Percentiles rank a stretch among this genome's conserved stretches.
Evolutionary conservation across 208 protist species (phyloP).

Genomic region (Trypanosoma cruzi): DNA sequence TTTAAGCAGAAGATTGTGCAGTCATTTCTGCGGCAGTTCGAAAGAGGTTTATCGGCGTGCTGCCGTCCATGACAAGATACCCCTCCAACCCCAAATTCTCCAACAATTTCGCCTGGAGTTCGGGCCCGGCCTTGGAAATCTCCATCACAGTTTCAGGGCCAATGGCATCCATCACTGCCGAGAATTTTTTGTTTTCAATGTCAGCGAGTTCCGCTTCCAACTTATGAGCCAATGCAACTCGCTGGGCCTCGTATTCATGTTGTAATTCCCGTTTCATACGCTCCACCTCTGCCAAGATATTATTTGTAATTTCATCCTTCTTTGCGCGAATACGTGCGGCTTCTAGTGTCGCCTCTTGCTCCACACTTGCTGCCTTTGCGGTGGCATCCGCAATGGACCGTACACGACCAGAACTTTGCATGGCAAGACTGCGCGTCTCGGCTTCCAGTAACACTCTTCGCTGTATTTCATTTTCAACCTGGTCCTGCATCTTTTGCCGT

Average conservation of each 20-base stretch:
- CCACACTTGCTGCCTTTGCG: conserved; percentile 87
- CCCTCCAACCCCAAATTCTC: conserved; percentile 78
- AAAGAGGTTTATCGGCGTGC: conserved; percentile 92
- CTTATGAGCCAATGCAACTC: conserved; percentile 33
- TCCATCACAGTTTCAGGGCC: conserved; percentile 76
- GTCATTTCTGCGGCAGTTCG: conserved; percentile 80
- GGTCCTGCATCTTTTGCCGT: conserved; percentile 91
- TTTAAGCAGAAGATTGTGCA: conserved; percentile 9
- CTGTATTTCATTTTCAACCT: conserved; percentile 91
- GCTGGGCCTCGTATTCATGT: conserved; percentile 43
- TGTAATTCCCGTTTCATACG: conserved; percentile 35
- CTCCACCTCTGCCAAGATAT: conserved; percentile 57
- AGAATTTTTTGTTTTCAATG: conserved; percentile 56
- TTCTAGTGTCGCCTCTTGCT: conserved; percentile 81
- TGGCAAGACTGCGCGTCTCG: conserved; percentile 82
- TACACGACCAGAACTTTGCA: conserved; percentile 91
- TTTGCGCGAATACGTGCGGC: conserved; percentile 77
- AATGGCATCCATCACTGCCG: conserved; percentile 54
- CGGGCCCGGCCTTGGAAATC: conserved; percentile 82
- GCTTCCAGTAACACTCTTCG: conserved; percentile 84
- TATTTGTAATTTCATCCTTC: conserved; percentile 59
- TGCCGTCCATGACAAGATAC: conserved; percentile 94
- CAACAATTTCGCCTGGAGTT: conserved; percentile 82
- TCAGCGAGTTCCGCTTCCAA: conserved; percentile 36
- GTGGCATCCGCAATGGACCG: conserved; percentile 89